Percentiles rank a stretch among this genome's conserved stretches.
phyloP scores from a whole-genome alignment of 1,284 basidiomycete species.

The Trichosporon inkin region DNA sequence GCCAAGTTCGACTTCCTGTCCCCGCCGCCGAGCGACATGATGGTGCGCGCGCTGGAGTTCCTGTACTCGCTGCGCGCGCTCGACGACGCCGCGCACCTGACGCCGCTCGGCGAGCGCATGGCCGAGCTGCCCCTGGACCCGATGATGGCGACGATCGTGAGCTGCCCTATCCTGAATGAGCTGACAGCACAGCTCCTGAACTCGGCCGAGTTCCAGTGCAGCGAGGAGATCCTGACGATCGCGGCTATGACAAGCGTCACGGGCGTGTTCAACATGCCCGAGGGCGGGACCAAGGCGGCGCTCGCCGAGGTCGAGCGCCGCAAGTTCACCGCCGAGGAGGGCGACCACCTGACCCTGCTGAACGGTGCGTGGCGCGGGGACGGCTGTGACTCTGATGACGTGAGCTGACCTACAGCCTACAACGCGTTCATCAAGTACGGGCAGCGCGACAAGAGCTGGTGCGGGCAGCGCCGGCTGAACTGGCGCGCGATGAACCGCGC shows the following conservation, averaged over 20 bases:
- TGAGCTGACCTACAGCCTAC: conserved; percentile 59
- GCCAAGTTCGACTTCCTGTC: conserved; percentile 83
- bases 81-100: conserved; percentile 54
- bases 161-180: conserved; percentile 25
- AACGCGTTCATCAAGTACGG: conserved; percentile 86
- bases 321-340: conserved; percentile 96
- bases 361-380: conserved; percentile 61
- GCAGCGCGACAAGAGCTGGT: conserved; percentile 75
- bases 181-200: conserved; percentile 63
- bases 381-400: not conserved
- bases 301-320: conserved; percentile 82
- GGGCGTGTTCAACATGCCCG: conserved; percentile 83
- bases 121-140: conserved; percentile 57
- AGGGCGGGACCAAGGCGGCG: conserved; percentile 70
- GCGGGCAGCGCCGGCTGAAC: conserved; percentile 83
- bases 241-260: conserved; percentile 88
- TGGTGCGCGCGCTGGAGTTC: conserved; percentile 74
- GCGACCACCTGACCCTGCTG: conserved; percentile 85
- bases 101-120: conserved; percentile 55
- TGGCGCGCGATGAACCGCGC: conserved; percentile 89
- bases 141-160: conserved; percentile 58
- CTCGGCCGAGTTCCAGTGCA: conserved; percentile 77
- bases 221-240: conserved; percentile 89
- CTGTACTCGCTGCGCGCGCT: conserved; percentile 53
- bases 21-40: conserved; percentile 77